Evolutionary conservation across 2,329 filamentous ascomycete species (phyloP), one percentile per base, ranked within the genome.

Genomic region (Pezicula neosporulosa): DNA sequence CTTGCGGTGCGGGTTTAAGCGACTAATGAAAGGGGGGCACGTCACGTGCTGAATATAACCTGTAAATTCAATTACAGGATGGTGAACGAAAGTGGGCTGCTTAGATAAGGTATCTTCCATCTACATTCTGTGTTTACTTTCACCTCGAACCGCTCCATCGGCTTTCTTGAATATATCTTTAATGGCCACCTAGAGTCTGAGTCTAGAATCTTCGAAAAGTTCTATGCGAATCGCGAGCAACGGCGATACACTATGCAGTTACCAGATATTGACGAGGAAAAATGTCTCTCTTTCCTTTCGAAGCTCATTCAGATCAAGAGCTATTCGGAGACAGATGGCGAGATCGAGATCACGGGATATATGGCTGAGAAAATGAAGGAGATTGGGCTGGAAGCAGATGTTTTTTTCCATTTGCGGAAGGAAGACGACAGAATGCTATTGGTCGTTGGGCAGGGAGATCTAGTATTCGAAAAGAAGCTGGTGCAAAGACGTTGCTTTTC

Each of bases 401-500:
- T 44, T 8, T 44, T 8, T 44, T 24, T 44, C 42, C 19, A 15
- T 44, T 44, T 28, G 42, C 42, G 12, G 42, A 44, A 13, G 19
- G 42, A n/a, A 44, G 30, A 28, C 4, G 42, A 28, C 42, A 44
- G 27, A 44, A 44, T 28, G 42, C 42, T 13, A 44, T 44, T 30
- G 42, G 42, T 12, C 42, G 42, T 13, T 44, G 21, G 42, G 27
- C 21, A 16, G 42, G 42, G 6, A 44, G 9, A 15, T 5, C 4
- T 10, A 44, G 19, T 10, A 30, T 12, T 3, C 2, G 6, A 9
- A 28, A 15, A 13, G 10, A 44, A 24, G n/a, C 42, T 8, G 42
- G 19, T 13, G 42, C 19, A 4, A 44, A 44, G n/a, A 44, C 19
- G 18, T 28, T 44, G 13, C 42, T 65, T 2, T 65, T 63, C 55